Percentiles rank a stretch among this genome's conserved stretches.
phyloP scores from a whole-genome alignment of 2,329 filamentous ascomycete species.

The Alternaria brassicicola region DNA sequence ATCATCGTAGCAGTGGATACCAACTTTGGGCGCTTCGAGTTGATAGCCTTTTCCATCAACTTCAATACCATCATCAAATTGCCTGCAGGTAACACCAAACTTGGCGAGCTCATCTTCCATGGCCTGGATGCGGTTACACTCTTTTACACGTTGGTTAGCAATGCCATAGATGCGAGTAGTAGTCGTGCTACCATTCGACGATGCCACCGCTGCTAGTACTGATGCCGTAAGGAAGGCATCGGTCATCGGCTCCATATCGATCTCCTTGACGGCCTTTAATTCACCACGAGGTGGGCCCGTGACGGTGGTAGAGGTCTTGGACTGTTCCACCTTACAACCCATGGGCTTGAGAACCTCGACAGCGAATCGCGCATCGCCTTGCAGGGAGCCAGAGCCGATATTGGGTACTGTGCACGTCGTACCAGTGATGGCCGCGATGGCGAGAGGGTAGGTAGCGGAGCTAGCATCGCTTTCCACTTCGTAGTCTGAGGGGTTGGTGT shows the following conservation, averaged over 20 bases:
- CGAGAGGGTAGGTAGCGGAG: constrained; percentile 93
- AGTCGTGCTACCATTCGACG: constrained; percentile 64
- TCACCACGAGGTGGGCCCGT: constrained; percentile 79
- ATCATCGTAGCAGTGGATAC: constrained; percentile 93
- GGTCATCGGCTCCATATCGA: constrained; percentile 99
- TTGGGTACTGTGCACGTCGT: constrained; percentile 96
- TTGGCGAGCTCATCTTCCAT: constrained; percentile 96
- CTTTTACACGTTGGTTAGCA: constrained; percentile 96
- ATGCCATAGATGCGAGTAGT: constrained; percentile 90
- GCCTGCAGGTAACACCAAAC: constrained; percentile 83
- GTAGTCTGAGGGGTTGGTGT: constrained; percentile 84
- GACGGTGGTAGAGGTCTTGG: constrained; percentile 84
- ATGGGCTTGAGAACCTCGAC: constrained; percentile 88
- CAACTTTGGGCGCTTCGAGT: constrained; percentile 59
- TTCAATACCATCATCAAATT: constrained; percentile 94
- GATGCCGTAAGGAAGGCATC: constrained; percentile 97
- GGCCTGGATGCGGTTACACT: constrained; percentile 93
- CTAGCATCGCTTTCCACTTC: constrained; percentile 96
- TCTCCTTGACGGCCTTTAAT: constrained; percentile 75
- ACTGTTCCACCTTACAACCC: constrained; percentile 90
- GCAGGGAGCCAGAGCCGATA: constrained; percentile 88
- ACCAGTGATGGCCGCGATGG: constrained; percentile 92
- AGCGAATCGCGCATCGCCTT: constrained; percentile 94
- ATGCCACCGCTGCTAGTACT: constrained; percentile 87
- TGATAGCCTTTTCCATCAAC: constrained; percentile 64